Evolutionary conservation across 768 basidiomycete genomes (phyloP).

Genomic region (Suillus weaverae): DNA sequence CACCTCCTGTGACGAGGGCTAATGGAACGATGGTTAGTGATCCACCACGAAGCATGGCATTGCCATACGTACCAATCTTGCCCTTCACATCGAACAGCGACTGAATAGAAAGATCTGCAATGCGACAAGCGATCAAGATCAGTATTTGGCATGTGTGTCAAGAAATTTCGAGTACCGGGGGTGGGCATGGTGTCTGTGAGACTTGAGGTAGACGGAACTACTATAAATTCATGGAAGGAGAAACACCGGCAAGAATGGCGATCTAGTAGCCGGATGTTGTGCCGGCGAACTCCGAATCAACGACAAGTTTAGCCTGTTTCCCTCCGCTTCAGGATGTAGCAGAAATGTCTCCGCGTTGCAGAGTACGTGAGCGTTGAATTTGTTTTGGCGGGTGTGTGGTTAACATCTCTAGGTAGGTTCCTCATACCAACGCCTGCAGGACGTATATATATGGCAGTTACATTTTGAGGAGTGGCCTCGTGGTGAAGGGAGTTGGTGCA

Average conservation of each 20-base stretch:
- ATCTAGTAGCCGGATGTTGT: no score
- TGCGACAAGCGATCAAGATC: neutral
- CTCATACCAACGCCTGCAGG: neutral
- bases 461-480: no score
- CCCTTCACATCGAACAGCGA: constrained; percentile 66
- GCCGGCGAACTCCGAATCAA: no score
- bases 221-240: neutral
- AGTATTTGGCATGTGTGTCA: neutral
- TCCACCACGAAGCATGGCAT: neutral
- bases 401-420: neutral
- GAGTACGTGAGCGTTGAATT: neutral
- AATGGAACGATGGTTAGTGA: neutral
- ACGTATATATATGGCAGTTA: no score
- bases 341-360: neutral
- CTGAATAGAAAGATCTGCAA: constrained; percentile 49
- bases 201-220: neutral
- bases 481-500: no score
- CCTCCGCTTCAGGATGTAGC: neutral
- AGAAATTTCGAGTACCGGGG: neutral
- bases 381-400: neutral
- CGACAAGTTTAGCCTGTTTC: no score
- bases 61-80: constrained; percentile 55
- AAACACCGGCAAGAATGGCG: neutral
- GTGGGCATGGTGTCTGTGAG: neutral
- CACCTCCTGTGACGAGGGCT: constrained; percentile 84